Conservation (phyloP, 2,329 filamentous ascomycete genomes). For the Neocatenulostroma microsporum region DNA sequence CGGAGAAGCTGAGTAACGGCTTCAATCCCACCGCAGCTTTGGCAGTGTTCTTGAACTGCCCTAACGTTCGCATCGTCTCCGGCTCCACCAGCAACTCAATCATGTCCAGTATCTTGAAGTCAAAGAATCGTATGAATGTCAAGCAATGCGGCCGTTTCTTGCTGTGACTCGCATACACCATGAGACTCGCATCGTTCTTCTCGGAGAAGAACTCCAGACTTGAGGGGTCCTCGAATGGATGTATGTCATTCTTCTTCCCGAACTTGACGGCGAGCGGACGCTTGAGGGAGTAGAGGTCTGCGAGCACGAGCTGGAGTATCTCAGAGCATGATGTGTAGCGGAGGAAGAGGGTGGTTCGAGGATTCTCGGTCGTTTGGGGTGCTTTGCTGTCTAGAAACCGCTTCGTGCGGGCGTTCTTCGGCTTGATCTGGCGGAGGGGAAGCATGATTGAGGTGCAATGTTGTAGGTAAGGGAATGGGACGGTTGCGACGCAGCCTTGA, state of each 20-base stretch:
- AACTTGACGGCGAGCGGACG: slow-evolving; percentile 82
- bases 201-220: slow-evolving; percentile 91
- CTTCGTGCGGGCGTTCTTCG: slow-evolving; percentile 82
- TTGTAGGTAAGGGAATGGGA: neutral
- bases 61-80: slow-evolving; percentile 59
- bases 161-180: slow-evolving; percentile 75
- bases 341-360: slow-evolving; percentile 83
- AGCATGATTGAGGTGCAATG: slow-evolving; percentile 16
- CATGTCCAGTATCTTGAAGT: slow-evolving; percentile 88
- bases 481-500: neutral
- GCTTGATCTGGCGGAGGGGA: slow-evolving; percentile 52
- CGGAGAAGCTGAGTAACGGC: slow-evolving; percentile 86
- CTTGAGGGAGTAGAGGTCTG: slow-evolving; percentile 77
- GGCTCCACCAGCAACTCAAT: slow-evolving; percentile 78
- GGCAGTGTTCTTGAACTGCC: slow-evolving; percentile 63
- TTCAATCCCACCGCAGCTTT: slow-evolving; percentile 67
- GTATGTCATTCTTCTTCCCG: slow-evolving; percentile 92
- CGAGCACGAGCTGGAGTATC: slow-evolving; percentile 71
- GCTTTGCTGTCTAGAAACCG: slow-evolving; percentile 88
- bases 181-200: slow-evolving; percentile 86
- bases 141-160: slow-evolving; percentile 95
- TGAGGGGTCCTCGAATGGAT: slow-evolving; percentile 83
- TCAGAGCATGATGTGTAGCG: slow-evolving; percentile 80
- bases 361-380: slow-evolving; percentile 80
- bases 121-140: slow-evolving; percentile 74